Evolutionary conservation across 768 basidiomycete species (phyloP), one percentile per base, ranked within the genome.

Genomic region (Kwoniella pini): DNA sequence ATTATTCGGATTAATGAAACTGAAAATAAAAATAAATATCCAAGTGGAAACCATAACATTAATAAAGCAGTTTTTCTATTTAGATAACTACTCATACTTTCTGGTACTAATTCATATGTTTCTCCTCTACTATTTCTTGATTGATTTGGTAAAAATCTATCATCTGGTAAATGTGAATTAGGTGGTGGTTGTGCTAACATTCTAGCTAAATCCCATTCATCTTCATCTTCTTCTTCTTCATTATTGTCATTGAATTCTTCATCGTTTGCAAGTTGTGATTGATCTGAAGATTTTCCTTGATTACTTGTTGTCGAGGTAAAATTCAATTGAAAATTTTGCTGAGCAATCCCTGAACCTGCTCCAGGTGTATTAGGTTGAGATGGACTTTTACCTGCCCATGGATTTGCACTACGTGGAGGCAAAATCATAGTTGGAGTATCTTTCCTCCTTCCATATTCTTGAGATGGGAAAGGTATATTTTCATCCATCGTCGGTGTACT

Each of bases 11-110:
- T 65, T 17, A 79, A 54, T 0, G 79, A 79, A 12, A 79, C 75
- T 0, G 77, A 77, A 54, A 79, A 79, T 28, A 79, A 62, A 12
- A 76, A 36, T 31, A 77, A 59, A 60, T 79, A 79, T 26, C 69
- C 78, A 2, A 74, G 65, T 17, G 75, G 76, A 53, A 79, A 79
- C 61, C 74, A 76, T 57, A 77, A 60, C 77, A 77, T 79, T 56
- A 79, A 66, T 45, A 79, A 54, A 1, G 75, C 68, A 17, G 78
- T 77, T 59, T 79, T 79, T 30, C 79, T 45, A 63, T 79, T 79
- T 60, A 79, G 67, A 65, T 78, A 79, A 15, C 62, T 64, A 24
- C 75, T 62, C 69, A 75, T 79, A 15, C 69, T 72, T 54, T 79
- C 79, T n/a, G 67, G 68, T 27, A 75, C 67, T 9, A 75, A 62